These are phyloP conservation scores for Blastocystis sp. DNA, from an alignment of 352 stramenopile species.

Conservation along the genomic window DNA sequence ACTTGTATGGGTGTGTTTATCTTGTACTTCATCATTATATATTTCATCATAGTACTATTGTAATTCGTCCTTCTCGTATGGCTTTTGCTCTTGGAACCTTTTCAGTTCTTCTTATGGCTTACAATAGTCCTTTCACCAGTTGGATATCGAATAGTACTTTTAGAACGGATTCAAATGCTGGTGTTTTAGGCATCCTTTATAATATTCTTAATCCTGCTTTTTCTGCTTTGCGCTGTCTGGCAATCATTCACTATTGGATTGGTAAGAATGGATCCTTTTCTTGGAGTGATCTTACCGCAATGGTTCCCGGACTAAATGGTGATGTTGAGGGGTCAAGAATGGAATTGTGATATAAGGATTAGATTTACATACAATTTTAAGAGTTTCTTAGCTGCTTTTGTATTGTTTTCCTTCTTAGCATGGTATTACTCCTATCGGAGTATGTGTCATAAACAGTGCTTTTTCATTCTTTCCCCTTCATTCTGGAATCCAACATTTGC, in stretches of 20 bases:
- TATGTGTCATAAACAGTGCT: neutral
- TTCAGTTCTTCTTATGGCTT: too few relatives aligned
- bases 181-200: neutral
- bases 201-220: neutral
- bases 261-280: neutral
- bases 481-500: neutral
- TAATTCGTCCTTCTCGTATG: neutral
- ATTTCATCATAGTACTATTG: neutral
- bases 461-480: neutral
- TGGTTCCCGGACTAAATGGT: too few relatives aligned
- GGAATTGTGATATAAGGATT: too few relatives aligned
- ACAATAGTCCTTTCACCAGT: too few relatives aligned
- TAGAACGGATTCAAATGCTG: neutral
- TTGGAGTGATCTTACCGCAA: neutral
- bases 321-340: too few relatives aligned
- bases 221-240: neutral
- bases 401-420: neutral
- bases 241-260: neutral
- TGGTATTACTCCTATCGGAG: slow-evolving; percentile 37
- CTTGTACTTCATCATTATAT: neutral
- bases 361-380: too few relatives aligned
- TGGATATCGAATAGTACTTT: neutral
- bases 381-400: too few relatives aligned
- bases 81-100: neutral
- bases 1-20: neutral